phyloP scores from a whole-genome alignment of 1,139 yeast genomes.

The Blastobotrys elegans region DNA sequence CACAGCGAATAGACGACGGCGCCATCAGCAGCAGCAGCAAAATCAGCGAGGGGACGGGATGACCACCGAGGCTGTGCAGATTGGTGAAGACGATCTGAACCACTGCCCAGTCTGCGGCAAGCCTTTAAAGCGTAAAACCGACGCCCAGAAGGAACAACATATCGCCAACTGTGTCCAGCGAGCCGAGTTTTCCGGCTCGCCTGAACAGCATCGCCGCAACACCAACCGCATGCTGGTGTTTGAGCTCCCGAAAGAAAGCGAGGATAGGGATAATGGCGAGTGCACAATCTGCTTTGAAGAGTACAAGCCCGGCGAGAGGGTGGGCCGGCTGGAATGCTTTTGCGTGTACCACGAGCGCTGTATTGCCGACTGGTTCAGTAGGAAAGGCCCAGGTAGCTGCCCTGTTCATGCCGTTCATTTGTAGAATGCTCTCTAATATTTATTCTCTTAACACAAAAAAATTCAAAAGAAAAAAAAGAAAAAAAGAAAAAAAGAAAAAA shows the following conservation, averaged over 20 bases:
- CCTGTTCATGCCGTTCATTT: conserved; percentile 63
- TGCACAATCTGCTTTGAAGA: conserved; percentile 95
- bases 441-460: neutral
- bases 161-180: conserved; percentile 61
- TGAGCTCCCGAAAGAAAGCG: conserved; percentile 52
- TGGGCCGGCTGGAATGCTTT: conserved; percentile 87
- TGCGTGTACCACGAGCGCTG: conserved; percentile 92
- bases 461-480: neutral
- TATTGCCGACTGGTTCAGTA: conserved; percentile 83
- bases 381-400: conserved; percentile 80
- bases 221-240: conserved; percentile 81
- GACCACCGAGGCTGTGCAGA: conserved; percentile 1
- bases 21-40: neutral
- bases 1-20: conserved; percentile 3
- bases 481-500: conserved; percentile 14
- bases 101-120: conserved; percentile 55
- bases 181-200: conserved; percentile 64
- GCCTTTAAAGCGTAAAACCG: conserved; percentile 35
- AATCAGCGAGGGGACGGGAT: conserved; percentile 6
- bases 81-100: conserved; percentile 33
- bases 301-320: conserved; percentile 76
- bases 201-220: conserved; percentile 43
- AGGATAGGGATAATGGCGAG: conserved; percentile 44
- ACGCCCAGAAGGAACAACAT: conserved; percentile 47
- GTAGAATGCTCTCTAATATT: neutral